Evolutionary conservation across 768 basidiomycete species (phyloP).

Genomic region (Pleurotus eryngii): DNA sequence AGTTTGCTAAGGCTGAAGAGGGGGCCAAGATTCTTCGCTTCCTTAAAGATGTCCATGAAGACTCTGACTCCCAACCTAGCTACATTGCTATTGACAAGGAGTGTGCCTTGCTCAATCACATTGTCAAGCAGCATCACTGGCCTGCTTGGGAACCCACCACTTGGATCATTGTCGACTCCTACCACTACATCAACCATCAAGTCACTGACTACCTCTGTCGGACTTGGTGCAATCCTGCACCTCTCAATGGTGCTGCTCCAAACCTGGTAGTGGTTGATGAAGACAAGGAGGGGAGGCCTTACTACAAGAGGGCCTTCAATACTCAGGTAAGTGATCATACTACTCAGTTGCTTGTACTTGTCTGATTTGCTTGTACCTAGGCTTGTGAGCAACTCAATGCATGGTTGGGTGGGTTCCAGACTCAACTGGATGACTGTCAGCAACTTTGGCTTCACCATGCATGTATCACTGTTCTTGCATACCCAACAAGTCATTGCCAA

Average conservation of each 20-base stretch:
- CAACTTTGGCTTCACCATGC: conserved; percentile 16
- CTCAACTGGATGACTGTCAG: conserved; percentile 21
- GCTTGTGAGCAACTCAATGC: conserved; percentile 30
- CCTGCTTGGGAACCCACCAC: conserved; percentile 13
- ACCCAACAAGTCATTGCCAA: neutral
- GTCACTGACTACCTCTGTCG: conserved; percentile 23
- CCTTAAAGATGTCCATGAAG: conserved; percentile 18
- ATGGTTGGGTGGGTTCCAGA: conserved; percentile 29
- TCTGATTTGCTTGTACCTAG: conserved; percentile 5
- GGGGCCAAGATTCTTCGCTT: conserved; percentile 16
- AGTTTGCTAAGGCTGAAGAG: conserved; percentile 25
- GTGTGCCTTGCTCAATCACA: conserved; percentile 13
- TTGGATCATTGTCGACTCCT: conserved; percentile 21
- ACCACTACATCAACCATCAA: conserved; percentile 23
- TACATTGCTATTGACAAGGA: conserved; percentile 26
- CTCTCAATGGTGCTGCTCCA: conserved; percentile 25
- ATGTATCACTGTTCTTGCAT: conserved; percentile 2
- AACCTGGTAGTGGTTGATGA: conserved; percentile 21
- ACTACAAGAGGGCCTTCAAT: conserved; percentile 23
- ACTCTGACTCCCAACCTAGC: conserved; percentile 11
- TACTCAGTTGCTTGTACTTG: conserved; percentile 12
- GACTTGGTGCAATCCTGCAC: conserved; percentile 28
- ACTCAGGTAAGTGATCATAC: conserved; percentile 19
- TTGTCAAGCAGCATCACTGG: conserved; percentile 9
- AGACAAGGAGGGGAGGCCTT: conserved; percentile 17